Percentiles rank a stretch among this genome's conserved stretches.
Conservation (phyloP, 441 rosid species). For the Metrosideros polymorpha region DNA sequence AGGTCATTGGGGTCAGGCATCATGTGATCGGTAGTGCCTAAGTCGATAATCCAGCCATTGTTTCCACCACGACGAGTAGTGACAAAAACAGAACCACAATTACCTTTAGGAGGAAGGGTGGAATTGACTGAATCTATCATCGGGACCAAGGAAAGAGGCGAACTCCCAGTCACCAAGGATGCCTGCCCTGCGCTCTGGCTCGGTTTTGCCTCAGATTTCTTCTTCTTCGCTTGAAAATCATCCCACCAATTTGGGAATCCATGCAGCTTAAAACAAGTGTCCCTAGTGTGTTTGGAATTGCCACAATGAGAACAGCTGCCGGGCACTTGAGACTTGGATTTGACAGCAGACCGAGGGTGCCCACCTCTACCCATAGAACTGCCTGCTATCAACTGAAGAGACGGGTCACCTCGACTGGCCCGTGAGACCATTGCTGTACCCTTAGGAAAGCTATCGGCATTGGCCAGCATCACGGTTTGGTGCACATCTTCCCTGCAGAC, state of each 20-base stretch:
- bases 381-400: background rate
- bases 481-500: background rate
- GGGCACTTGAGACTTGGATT: too few species aligned
- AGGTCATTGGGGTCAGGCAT: background rate
- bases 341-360: too few species aligned
- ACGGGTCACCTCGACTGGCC: background rate
- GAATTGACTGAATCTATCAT: too few species aligned
- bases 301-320: background rate
- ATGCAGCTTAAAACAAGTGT: background rate
- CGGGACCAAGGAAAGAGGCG: too few species aligned
- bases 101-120: too few species aligned
- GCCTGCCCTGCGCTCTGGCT: too few species aligned
- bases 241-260: background rate
- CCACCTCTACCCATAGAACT: too few species aligned
- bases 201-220: background rate
- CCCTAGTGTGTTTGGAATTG: background rate
- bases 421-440: background rate
- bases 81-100: too few species aligned
- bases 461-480: background rate
- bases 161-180: too few species aligned
- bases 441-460: background rate
- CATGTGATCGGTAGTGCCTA: background rate
- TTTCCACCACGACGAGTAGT: too few species aligned
- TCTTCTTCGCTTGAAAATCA: background rate
- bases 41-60: background rate